Conservation (phyloP, 1,139 yeast species). For the Magnusiomyces magnusii region DNA sequence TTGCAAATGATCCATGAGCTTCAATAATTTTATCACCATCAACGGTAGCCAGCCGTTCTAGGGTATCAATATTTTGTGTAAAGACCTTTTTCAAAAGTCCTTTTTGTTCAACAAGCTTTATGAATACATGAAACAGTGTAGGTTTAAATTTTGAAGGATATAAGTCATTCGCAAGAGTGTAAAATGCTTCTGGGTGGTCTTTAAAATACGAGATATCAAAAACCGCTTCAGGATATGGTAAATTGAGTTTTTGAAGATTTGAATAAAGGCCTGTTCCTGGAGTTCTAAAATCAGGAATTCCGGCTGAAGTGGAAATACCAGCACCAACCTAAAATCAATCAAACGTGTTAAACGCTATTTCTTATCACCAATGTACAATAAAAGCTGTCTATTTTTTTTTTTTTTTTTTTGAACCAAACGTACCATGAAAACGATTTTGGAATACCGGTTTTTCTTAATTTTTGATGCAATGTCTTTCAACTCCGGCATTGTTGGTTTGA, state of each 20-base stretch:
- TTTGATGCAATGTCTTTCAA: constrained; percentile 26
- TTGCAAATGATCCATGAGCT: constrained; percentile 93
- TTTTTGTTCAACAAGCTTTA: constrained; percentile 59
- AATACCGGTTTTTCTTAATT: constrained; percentile 24
- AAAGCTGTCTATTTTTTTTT: too few species aligned
- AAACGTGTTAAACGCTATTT: not conserved
- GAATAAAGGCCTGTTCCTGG: constrained; percentile 88
- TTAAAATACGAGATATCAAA: constrained; percentile 80
- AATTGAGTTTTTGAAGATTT: constrained; percentile 60
- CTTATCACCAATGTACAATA: too few species aligned
- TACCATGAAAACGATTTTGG: constrained; percentile 34
- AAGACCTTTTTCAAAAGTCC: constrained; percentile 58
- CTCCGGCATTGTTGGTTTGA: not conserved
- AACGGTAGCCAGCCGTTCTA: constrained; percentile 81
- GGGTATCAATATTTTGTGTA: constrained; percentile 88
- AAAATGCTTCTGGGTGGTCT: constrained; percentile 73
- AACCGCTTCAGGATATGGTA: constrained; percentile 94
- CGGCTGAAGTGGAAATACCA: constrained; percentile 87
- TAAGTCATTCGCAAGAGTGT: constrained; percentile 71
- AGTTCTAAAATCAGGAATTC: constrained; percentile 91
- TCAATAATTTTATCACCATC: constrained; percentile 59
- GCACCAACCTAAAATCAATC: constrained; percentile 54
- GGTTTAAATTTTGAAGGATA: constrained; percentile 86
- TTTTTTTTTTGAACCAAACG: too few species aligned
- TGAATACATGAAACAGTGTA: constrained; percentile 68